Evolutionary conservation across 1,139 yeast genomes (phyloP).

Genomic region (Taphrina pruni): DNA sequence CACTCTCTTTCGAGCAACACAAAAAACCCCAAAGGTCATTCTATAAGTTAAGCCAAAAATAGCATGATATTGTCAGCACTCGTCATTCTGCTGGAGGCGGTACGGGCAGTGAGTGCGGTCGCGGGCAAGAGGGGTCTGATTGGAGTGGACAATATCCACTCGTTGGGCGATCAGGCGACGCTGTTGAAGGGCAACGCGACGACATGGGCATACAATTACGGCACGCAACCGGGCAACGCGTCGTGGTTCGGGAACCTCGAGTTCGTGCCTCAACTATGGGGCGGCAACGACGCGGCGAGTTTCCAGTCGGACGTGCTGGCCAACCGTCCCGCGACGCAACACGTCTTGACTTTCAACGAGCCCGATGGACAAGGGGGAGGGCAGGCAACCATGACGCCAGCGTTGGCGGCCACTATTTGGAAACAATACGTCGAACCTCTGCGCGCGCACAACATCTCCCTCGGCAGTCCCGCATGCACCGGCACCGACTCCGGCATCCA

Average conservation of each 20-base stretch:
- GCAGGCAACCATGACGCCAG: slow-evolving; percentile 33
- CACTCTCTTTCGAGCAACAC: background rate
- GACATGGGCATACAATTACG: slow-evolving; percentile 39
- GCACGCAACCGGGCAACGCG: slow-evolving; percentile 26
- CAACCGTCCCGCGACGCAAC: slow-evolving; percentile 10
- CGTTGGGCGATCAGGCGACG: slow-evolving; percentile 27
- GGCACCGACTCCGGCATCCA: slow-evolving; percentile 33
- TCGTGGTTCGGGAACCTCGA: slow-evolving; percentile 27
- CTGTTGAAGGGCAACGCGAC: slow-evolving; percentile 24
- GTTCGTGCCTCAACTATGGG: slow-evolving; percentile 38
- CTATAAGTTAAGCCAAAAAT: no score
- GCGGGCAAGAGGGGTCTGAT: slow-evolving; percentile 34
- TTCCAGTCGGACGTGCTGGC: slow-evolving; percentile 25
- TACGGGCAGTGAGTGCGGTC: slow-evolving; percentile 5
- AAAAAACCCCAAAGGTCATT: no score
- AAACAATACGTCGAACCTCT: slow-evolving; percentile 34
- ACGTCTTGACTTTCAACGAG: slow-evolving; percentile 38
- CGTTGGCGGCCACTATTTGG: slow-evolving; percentile 34
- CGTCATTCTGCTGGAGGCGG: background rate
- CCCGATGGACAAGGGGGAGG: slow-evolving; percentile 33
- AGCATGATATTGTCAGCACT: background rate
- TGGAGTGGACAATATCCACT: slow-evolving; percentile 28
- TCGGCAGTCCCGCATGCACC: slow-evolving; percentile 40
- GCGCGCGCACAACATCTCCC: slow-evolving; percentile 25
- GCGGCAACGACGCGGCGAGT: slow-evolving; percentile 20